Evolutionary conservation across 192 early-diverging fungal genomes (phyloP).

Genomic region (Helicostylum pulchrum): DNA sequence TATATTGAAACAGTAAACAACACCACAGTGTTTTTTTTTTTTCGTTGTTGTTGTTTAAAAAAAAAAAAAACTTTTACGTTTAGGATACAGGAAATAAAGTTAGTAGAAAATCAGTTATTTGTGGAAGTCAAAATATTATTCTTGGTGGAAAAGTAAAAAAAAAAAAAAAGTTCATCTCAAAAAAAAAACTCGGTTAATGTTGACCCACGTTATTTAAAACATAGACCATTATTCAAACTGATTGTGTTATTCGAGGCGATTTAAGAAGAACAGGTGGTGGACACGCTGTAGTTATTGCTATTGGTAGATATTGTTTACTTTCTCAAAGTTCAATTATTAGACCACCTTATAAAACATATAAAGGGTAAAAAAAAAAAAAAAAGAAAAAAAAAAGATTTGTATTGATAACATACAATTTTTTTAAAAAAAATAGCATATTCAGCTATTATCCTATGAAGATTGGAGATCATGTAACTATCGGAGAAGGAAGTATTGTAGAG

Average conservation of each 20-base stretch:
- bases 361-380: slow-evolving; percentile 51
- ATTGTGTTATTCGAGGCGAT: slow-evolving; percentile 92
- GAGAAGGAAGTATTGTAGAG: slow-evolving; percentile 84
- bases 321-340: slow-evolving; percentile 74
- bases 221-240: slow-evolving; percentile 91
- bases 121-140: slow-evolving; percentile 94
- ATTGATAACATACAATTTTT: not conserved
- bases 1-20: slow-evolving; percentile 89
- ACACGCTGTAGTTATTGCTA: slow-evolving; percentile 86
- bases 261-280: slow-evolving; percentile 80
- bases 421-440: slow-evolving; percentile 67
- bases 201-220: not conserved
- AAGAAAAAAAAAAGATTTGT: not conserved
- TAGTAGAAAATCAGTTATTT: slow-evolving; percentile 87
- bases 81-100: slow-evolving; percentile 97
- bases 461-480: slow-evolving; percentile 88
- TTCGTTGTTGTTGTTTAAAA: not conserved
- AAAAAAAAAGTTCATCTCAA: not conserved
- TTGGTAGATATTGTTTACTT: slow-evolving; percentile 88
- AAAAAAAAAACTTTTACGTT: not conserved
- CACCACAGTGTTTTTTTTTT: not conserved
- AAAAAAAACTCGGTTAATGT: not conserved
- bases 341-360: slow-evolving; percentile 94
- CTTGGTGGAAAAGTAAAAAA: slow-evolving; percentile 84
- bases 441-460: slow-evolving; percentile 98